phyloP scores from a whole-genome alignment of 139 green algal species.

The Micromonas commoda region DNA sequence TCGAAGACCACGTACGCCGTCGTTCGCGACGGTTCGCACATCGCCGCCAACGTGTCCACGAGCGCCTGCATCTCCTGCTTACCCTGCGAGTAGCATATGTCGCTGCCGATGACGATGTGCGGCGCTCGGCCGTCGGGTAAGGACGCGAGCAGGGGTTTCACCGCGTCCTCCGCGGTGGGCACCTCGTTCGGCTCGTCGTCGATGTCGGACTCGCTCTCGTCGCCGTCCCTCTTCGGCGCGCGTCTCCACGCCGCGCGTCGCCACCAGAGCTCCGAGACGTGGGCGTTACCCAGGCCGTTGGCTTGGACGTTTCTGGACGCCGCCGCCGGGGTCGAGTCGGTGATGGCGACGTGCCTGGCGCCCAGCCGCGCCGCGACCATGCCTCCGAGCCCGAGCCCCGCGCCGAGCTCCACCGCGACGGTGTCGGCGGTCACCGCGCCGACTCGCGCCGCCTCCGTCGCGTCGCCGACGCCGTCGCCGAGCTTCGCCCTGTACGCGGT shows the following conservation, averaged over 20 bases:
- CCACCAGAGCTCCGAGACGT: not conserved
- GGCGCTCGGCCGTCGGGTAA: not conserved
- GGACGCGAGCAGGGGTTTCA: not conserved
- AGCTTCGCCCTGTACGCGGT: not conserved
- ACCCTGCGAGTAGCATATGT: not conserved
- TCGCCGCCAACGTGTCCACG: not conserved
- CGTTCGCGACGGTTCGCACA: not conserved
- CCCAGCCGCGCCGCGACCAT: not conserved
- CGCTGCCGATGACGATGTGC: slow-evolving; percentile 9
- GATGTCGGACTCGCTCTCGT: not conserved
- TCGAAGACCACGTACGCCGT: not conserved
- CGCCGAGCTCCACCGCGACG: slow-evolving; percentile 1
- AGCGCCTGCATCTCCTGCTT: not conserved
- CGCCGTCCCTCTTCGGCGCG: not conserved
- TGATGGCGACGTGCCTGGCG: not conserved
- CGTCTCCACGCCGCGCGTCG: not conserved
- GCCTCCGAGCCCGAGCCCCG: not conserved
- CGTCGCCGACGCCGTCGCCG: not conserved
- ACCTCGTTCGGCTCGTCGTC: not conserved
- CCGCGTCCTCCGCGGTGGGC: not conserved
- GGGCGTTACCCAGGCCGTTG: not conserved
- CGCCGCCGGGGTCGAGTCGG: not conserved
- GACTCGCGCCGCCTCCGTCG: not conserved
- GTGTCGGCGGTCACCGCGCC: not conserved
- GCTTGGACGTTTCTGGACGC: not conserved